Evolutionary conservation across 2,329 filamentous ascomycete genomes (phyloP).

Genomic region (Ophioceras dolichostomum): DNA sequence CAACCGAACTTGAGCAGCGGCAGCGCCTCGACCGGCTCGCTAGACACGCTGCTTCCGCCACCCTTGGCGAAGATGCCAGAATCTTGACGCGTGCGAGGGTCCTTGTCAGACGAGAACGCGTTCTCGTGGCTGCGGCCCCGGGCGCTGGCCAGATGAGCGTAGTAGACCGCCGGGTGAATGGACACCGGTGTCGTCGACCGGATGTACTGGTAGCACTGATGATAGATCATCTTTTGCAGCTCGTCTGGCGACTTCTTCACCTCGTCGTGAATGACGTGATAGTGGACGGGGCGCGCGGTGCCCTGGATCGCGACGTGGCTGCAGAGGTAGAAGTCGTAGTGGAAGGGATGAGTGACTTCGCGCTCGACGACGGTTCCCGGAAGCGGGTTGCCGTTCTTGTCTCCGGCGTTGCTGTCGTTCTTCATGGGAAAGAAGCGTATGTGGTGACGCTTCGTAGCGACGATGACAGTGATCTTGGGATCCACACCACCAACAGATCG

Average conservation of each 20-base stretch:
- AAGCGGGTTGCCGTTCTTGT: constrained; percentile 69
- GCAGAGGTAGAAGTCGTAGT: constrained; percentile 71
- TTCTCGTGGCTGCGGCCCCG: constrained; percentile 67
- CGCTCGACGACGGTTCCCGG: constrained; percentile 81
- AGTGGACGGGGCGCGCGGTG: constrained; percentile 84
- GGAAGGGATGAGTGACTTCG: constrained; percentile 82
- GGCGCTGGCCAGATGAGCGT: constrained; percentile 78
- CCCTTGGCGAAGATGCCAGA: constrained; percentile 24
- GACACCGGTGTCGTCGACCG: constrained; percentile 90
- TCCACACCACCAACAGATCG: constrained; percentile 18
- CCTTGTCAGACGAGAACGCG: constrained; percentile 29
- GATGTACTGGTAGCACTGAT: constrained; percentile 88
- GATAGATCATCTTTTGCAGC: constrained; percentile 81
- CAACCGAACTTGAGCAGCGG: constrained; percentile 17
- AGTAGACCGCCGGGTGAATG: constrained; percentile 82
- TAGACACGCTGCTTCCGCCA: constrained; percentile 19
- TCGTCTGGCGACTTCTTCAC: constrained; percentile 52
- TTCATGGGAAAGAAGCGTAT: constrained; percentile 77
- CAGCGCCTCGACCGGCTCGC: constrained; percentile 10
- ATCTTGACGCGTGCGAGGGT: constrained; percentile 26
- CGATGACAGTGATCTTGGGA: constrained; percentile 69
- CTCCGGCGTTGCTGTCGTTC: constrained; percentile 29
- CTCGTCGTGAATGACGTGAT: constrained; percentile 82
- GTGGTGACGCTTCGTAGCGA: constrained; percentile 90
- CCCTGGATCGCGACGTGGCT: constrained; percentile 73